These are phyloP conservation scores for Hygrophoropsis aurantiaca DNA, from an alignment of 768 basidiomycete species.

Conservation along the genomic window DNA sequence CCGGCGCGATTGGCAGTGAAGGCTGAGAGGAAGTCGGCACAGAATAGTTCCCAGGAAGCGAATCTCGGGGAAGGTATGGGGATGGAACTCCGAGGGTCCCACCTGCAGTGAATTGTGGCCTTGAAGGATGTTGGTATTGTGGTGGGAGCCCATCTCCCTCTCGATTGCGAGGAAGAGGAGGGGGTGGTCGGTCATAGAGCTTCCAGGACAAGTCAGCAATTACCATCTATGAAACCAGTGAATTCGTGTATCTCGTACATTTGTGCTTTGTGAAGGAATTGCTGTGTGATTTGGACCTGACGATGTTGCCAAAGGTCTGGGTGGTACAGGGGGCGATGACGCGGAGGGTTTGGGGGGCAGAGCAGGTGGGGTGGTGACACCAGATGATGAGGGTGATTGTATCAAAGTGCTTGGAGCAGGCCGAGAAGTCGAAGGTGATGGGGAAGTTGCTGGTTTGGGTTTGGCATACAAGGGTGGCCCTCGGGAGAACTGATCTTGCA, in stretches of 20 bases:
- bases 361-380: slow-evolving; percentile 32
- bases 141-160: slow-evolving; percentile 20
- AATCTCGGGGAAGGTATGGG: slow-evolving; percentile 17
- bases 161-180: slow-evolving; percentile 28
- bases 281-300: slow-evolving; percentile 2
- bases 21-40: slow-evolving; percentile 25
- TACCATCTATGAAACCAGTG: background rate
- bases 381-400: slow-evolving; percentile 20
- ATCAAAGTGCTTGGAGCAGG: slow-evolving; percentile 15
- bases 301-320: slow-evolving; percentile 14
- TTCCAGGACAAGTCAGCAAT: slow-evolving; percentile 12
- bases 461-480: slow-evolving; percentile 91
- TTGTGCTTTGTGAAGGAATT: background rate
- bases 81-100: slow-evolving; percentile 17
- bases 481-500: slow-evolving; percentile 81
- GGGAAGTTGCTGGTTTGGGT: slow-evolving; percentile 42
- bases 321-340: slow-evolving; percentile 8
- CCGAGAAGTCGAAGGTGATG: slow-evolving; percentile 15
- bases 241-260: no score
- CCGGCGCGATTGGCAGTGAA: slow-evolving; percentile 21
- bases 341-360: slow-evolving; percentile 38
- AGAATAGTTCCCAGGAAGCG: slow-evolving; percentile 28
- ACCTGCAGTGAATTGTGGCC: slow-evolving; percentile 16
- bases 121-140: slow-evolving; percentile 24
- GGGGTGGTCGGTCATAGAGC: slow-evolving; percentile 35